These are phyloP conservation scores for Trichocomaceae sp. DNA, from an alignment of 2,329 filamentous ascomycete species.

Conservation along the genomic window DNA sequence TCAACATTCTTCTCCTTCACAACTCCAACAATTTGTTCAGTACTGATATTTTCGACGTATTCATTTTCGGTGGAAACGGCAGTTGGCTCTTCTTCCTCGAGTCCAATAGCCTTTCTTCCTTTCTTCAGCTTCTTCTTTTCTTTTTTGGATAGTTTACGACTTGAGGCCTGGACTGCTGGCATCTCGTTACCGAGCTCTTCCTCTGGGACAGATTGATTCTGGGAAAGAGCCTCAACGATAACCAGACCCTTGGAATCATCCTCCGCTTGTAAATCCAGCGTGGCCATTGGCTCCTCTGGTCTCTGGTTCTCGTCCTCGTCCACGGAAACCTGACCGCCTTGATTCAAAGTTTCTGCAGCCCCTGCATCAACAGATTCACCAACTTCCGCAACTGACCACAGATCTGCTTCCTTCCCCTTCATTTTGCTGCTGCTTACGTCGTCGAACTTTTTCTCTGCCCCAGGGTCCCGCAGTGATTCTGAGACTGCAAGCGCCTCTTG, in stretches of 20 bases:
- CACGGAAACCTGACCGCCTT: not conserved
- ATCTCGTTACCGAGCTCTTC: not conserved
- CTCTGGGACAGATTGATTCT: not conserved
- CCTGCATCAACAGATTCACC: not conserved
- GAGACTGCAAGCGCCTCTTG: not conserved
- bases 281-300: not conserved
- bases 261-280: not conserved
- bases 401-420: not conserved
- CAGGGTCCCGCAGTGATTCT: not conserved
- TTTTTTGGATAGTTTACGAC: conserved; percentile 17
- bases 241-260: not conserved
- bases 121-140: conserved; percentile 25
- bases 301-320: not conserved
- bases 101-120: conserved; percentile 12
- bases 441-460: not conserved
- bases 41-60: not conserved
- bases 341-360: not conserved
- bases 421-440: not conserved
- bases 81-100: conserved; percentile 5
- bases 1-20: not conserved
- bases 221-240: not conserved
- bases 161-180: not conserved
- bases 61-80: not conserved
- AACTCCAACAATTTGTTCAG: not conserved
- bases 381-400: not conserved